Evolutionary conservation across 2,329 filamentous ascomycete genomes (phyloP).

Genomic region (Aspergillus neoniger): DNA sequence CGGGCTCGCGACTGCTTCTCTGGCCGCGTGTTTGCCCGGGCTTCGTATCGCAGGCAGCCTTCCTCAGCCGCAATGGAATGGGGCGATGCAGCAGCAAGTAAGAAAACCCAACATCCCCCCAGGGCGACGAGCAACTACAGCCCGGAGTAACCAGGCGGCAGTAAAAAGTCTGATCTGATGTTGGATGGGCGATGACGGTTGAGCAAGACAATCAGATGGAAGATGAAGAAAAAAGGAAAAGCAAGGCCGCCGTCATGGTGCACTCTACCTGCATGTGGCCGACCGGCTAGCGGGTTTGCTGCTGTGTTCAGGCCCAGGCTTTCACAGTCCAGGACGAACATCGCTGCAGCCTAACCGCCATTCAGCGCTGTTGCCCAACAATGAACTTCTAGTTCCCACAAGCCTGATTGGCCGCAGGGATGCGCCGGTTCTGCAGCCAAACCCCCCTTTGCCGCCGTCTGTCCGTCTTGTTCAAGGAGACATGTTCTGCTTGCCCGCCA

Average conservation of each 20-base stretch:
- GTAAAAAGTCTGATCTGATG: not conserved
- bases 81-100: conserved; percentile 3
- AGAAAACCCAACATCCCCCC: not conserved
- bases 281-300: not conserved
- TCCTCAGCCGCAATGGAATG: conserved; percentile 10
- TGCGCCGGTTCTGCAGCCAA: conserved; percentile 2
- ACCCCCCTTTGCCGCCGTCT: not conserved
- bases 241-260: not conserved
- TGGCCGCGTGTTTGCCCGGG: not conserved
- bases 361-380: conserved; percentile 6
- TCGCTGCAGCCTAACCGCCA: conserved; percentile 6
- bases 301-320: not conserved
- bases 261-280: not conserved
- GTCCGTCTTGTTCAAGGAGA: not conserved
- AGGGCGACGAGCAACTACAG: not conserved
- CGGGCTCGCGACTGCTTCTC: not conserved
- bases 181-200: not conserved
- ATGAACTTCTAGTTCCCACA: not conserved
- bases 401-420: not conserved
- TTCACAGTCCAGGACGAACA: not conserved
- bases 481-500: not conserved
- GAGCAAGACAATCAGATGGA: not conserved
- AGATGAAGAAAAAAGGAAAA: not conserved
- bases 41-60: not conserved
- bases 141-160: too few species aligned